Evolutionary conservation across 441 rosid genomes (phyloP).

Genomic region (Flueggea neowawraea): DNA sequence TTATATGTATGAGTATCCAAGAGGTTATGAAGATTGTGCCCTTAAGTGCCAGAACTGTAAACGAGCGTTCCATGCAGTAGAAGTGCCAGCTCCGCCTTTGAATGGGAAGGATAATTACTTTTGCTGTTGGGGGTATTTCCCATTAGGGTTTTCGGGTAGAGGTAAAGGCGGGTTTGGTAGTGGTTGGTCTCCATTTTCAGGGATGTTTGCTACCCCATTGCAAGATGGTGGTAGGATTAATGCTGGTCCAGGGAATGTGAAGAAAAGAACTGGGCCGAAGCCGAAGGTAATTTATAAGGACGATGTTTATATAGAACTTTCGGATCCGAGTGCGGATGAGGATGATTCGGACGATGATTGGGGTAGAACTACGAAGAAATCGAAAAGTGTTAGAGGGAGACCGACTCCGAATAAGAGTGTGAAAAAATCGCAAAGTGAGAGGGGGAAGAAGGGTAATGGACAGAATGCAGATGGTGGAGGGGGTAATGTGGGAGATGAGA

Average conservation of each 20-base stretch:
- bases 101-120: conserved; percentile 54
- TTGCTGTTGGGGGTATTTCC: conserved; percentile 71
- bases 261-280: conserved; percentile 7
- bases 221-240: conserved; percentile 17
- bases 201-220: conserved; percentile 51
- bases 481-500: conserved; percentile 17
- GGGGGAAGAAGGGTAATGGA: conserved; percentile 22
- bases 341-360: conserved; percentile 44
- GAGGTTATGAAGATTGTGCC: conserved; percentile 62
- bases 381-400: conserved; percentile 41
- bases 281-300: conserved; percentile 53
- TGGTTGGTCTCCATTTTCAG: conserved; percentile 77
- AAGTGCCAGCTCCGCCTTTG: conserved; percentile 50
- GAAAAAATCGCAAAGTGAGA: conserved; percentile 38
- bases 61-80: conserved; percentile 75
- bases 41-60: conserved; percentile 72
- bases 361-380: conserved; percentile 39
- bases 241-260: background rate
- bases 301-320: conserved; percentile 54
- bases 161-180: conserved; percentile 15
- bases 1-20: conserved; percentile 66
- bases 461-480: conserved; percentile 27
- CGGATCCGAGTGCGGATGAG: conserved; percentile 49
- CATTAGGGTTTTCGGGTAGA: conserved; percentile 56
- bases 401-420: conserved; percentile 29